phyloP scores from a whole-genome alignment of 2,329 filamentous ascomycete species.

The Calonectria hongkongensis region DNA sequence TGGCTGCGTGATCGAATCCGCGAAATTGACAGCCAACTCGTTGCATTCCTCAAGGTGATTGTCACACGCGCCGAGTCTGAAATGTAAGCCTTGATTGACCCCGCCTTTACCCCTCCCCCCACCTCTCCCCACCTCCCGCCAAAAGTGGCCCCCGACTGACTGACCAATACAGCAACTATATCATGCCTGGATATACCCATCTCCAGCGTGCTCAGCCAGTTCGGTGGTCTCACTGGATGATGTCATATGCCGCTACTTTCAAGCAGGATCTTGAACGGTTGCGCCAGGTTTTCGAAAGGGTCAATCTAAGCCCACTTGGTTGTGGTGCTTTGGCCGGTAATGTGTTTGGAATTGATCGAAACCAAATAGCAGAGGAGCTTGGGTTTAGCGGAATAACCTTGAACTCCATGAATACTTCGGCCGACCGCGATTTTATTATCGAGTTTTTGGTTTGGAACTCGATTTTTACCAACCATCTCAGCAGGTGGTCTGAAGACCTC shows the following conservation, averaged over 20 bases:
- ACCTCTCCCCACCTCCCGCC: neutral
- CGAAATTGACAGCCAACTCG: constrained; percentile 52
- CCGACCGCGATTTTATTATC: constrained; percentile 87
- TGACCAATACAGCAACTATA: constrained; percentile 67
- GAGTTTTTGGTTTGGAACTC: constrained; percentile 88
- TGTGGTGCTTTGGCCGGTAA: constrained; percentile 88
- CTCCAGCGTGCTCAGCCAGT: constrained; percentile 88
- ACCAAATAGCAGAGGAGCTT: constrained; percentile 85
- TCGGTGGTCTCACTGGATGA: constrained; percentile 87
- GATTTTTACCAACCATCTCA: constrained; percentile 87
- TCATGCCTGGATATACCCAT: constrained; percentile 95
- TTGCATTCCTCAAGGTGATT: constrained; percentile 51
- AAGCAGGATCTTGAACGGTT: constrained; percentile 85
- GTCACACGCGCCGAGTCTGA: constrained; percentile 58
- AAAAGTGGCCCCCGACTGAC: constrained; percentile 15
- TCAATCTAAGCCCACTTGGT: constrained; percentile 76
- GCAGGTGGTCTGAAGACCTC: constrained; percentile 88
- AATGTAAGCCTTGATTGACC: constrained; percentile 28
- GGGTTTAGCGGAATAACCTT: constrained; percentile 85
- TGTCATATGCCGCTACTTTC: constrained; percentile 85
- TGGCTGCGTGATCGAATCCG: constrained; percentile 67
- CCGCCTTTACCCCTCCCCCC: neutral
- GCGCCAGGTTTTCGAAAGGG: constrained; percentile 75
- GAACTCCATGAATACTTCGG: constrained; percentile 86
- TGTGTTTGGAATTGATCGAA: constrained; percentile 87